Conservation (phyloP, 768 basidiomycete species). For the Termitomyces sp. region DNA sequence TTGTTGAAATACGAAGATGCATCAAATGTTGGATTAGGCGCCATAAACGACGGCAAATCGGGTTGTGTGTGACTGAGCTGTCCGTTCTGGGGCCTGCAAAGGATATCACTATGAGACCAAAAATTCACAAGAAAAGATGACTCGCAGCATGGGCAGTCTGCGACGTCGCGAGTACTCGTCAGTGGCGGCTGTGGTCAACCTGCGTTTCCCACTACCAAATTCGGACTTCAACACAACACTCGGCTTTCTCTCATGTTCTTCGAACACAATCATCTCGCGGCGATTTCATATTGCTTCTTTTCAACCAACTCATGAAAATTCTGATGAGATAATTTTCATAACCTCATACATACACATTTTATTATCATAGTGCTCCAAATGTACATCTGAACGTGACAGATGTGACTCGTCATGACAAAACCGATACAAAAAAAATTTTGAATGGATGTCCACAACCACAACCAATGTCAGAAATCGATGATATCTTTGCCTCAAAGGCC, state of each 20-base stretch:
- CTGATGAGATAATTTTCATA: too few species aligned
- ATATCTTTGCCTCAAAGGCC: conserved; percentile 67
- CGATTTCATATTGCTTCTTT: too few species aligned
- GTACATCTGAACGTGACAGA: conserved; percentile 1
- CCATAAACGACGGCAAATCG: conserved; percentile 28
- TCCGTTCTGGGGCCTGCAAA: conserved; percentile 26
- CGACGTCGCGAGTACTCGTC: conserved; percentile 10
- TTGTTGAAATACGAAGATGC: conserved; percentile 39
- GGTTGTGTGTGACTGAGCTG: conserved; percentile 29
- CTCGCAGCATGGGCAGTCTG: conserved; percentile 30
- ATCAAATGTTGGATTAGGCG: conserved; percentile 29
- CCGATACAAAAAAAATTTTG: conserved; percentile 3
- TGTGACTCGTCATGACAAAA: conserved; percentile 7
- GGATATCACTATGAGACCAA: conserved; percentile 8
- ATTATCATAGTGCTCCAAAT: too few species aligned
- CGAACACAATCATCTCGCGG: too few species aligned
- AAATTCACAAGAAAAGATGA: conserved; percentile 10
- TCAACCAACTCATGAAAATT: not conserved
- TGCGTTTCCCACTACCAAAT: conserved; percentile 12
- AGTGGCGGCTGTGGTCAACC: conserved; percentile 4
- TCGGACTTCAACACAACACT: not conserved
- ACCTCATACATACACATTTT: too few species aligned
- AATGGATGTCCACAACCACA: conserved; percentile 21
- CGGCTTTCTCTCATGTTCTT: too few species aligned
- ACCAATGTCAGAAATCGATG: conserved; percentile 77